Evolutionary conservation across 768 basidiomycete species (phyloP), one percentile per base, ranked within the genome.

Genomic region (Calocybe gangraenosa): DNA sequence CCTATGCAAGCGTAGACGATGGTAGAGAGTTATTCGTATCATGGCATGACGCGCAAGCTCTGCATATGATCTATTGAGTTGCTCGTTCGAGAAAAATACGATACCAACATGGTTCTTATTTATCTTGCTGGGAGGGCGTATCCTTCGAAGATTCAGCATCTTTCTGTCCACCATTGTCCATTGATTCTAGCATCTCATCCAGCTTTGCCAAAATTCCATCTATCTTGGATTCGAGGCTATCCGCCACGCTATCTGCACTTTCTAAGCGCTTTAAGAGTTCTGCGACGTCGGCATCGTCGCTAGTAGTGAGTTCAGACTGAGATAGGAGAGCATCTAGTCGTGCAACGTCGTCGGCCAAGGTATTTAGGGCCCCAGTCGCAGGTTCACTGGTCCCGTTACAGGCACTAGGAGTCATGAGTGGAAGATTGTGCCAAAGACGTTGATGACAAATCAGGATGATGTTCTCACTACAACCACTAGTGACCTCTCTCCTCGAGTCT

Each of bases 201-300:
- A 88, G 62, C 40, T 76, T 76, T 35, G 58, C 71, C 42, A 90
- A 63, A 25, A 90, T 65, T 15, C 58, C 69, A 56, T 90, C 84
- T 33, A 90, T 64, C 51, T 74, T 76, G 46, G 59, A 58, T 56
- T 89, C 87, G 37, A 90, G 70, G 2, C 71, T 80, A 23, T 66
- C 58, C 2, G 85, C 87, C 51, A 87, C 57, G 23, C 69, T 70
- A 50, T 81, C 71, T 4, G 84, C 84, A 14, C 60, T 58, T 22
- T 84, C 77, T 33, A 90, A 64, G 34, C 68, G 71, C 35, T 64
- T 63, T 36, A 87, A 63, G 33, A 87, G 59, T 58, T 81, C 78
- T 11, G 60, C 60, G 39, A 84, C 60, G 45, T 73, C 68, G 17
- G 57, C 57, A 23, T 78, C 79, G 19, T 71, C 70, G 17, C 56